Percentiles rank a stretch among this genome's conserved stretches.
These are phyloP conservation scores for Pestalotiopsis sp. DNA, from an alignment of 2,329 filamentous ascomycete species.

Conservation along the genomic window DNA sequence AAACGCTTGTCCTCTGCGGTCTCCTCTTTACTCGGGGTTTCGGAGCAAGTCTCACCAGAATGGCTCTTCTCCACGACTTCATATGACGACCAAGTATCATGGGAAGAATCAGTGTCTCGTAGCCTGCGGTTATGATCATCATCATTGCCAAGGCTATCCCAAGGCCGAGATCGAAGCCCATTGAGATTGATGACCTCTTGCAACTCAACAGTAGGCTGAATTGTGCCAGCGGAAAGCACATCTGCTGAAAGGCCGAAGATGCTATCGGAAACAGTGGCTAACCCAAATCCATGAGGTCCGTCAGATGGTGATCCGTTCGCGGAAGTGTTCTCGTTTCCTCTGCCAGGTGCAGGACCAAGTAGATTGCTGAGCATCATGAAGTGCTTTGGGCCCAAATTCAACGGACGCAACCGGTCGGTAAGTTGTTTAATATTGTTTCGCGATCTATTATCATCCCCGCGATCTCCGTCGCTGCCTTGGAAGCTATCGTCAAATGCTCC, in stretches of 20 bases:
- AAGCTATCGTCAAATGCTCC: not conserved
- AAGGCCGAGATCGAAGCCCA: not conserved
- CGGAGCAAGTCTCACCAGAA: not conserved
- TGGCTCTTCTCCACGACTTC: not conserved
- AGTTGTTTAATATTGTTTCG: not conserved
- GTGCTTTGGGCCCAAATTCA: not conserved
- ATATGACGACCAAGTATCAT: not conserved
- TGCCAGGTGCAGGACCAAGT: not conserved
- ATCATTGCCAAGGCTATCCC: slow-evolving; percentile 13
- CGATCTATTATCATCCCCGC: not conserved
- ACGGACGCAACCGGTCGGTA: not conserved
- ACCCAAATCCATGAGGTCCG: not conserved
- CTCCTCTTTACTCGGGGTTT: slow-evolving; percentile 15
- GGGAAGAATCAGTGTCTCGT: not conserved
- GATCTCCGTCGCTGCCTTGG: not conserved
- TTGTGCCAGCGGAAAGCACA: no score
- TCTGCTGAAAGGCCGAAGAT: not conserved
- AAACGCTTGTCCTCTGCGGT: slow-evolving; percentile 23
- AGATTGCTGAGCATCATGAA: not conserved
- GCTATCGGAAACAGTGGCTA: not conserved
- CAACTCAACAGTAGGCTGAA: not conserved
- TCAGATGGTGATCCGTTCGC: not conserved
- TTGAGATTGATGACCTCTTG: not conserved
- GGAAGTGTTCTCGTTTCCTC: not conserved
- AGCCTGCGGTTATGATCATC: slow-evolving; percentile 7